Base-by-base conservation (phyloP, 139 green algal genomes). In the Tetradesmus lagerheimii region DNA sequence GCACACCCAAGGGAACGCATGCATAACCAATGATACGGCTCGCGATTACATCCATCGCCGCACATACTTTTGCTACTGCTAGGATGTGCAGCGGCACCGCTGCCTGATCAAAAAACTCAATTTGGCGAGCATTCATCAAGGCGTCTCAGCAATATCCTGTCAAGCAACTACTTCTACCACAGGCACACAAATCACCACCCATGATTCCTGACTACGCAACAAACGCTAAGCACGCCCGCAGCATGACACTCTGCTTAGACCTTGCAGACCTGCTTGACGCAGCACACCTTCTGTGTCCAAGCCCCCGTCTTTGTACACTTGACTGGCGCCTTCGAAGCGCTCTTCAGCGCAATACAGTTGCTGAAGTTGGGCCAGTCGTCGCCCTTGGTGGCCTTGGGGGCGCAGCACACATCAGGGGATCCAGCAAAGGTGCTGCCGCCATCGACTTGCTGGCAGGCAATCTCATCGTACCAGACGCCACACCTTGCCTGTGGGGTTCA, bases 401-500 rank as follows among this genome's bases (percentile, higher is more conserved):
- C 57, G 16, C 57, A 71, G 57, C 57, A 71, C 57, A 71, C 57
- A n/a, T 71, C 57, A 31, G 57, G 57, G 0, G 57, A n/a, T 20
- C 57, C 57, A 9, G 57, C n/a, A 41, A 80, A 80, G n/a, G 74
- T 80, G 9, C 34, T 80, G 74, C 74, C 74, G 4, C 74, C 74
- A 39, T 80, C 74, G 15, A 80, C 74, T 18, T 80, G 34, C 74
- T 80, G 31, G 74, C 74, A 80, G 31, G 74, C 74, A 39, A 80
- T 80, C n/a, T 39, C 74, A 39, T 80, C 74, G 20, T 80, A 80
- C 74, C 74, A 80, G 20, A 80, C 74, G 15, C 74, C 74, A n/a
- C 74, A 80, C 74, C n/a, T 80, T 80, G 74, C 74, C 74, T n/a
- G 74, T 25, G 31, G 74, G n/a, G 74, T 39, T 80, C 23, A 71